Evolutionary conservation across 768 basidiomycete genomes (phyloP), one percentile per base, ranked within the genome.

Genomic region (Gloeopeniophorella convolvens): DNA sequence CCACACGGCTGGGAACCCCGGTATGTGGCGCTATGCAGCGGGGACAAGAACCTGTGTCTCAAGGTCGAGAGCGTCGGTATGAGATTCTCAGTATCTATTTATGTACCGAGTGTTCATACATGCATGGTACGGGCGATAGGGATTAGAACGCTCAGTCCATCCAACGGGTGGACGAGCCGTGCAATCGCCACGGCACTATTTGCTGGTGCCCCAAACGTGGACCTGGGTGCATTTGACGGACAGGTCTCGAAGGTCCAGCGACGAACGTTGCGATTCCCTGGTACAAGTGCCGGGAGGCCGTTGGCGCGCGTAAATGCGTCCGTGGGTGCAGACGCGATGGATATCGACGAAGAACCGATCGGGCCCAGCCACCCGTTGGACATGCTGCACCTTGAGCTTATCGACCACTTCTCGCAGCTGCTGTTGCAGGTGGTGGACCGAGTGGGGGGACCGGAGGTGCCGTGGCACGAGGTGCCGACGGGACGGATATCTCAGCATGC

Each of bases 31-130:
- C 57, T 89, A 36, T 80, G 82, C 62, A 86, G 79, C 48, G 77
- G 72, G 40, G 89, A 91, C 65, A 81, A 76, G 40, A 83, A 84
- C 56, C 65, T 90, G 26, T 77, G 74, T 48, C 68, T 80, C 42
- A 71, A 80, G 55, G 70, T 70, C 28, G 72, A 76, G 59, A 71
- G 68, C 21, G 63, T 37, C 37, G 52, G 57, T 59, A 32, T 40
- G 51, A 30, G 18, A 31, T 45, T 36, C 27, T 26, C 30, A 21
- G 40, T n/a, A 24, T 6, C 26, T n/a, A 32, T 55, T 20, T 23
- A 28, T 5, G 10, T 10, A 23, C 24, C 33, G 27, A 24, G 18
- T 16, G 13, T 37, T 54, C 21, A 49, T 30, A 24, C 44, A 6
- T 27, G 37, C 30, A 5, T 2, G 41, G 23, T n/a, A n/a, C 32